Evolutionary conservation across 495 filamentous ascomycete species (phyloP).

Genomic region (Lasiosphaeris hirsuta): DNA sequence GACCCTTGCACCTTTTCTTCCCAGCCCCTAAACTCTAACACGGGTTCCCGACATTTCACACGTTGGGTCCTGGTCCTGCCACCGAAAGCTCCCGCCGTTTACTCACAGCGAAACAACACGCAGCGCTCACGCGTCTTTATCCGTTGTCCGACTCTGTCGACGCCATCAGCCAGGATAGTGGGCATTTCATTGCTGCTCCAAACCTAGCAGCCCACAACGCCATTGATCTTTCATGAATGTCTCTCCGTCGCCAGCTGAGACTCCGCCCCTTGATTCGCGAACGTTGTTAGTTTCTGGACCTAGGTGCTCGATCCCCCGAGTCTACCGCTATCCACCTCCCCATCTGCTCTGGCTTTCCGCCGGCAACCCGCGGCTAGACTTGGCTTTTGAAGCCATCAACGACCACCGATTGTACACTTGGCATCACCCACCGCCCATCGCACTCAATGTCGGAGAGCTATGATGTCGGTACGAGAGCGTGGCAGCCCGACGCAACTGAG

Average conservation of each 20-base stretch:
- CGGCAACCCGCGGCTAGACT: constrained; percentile 18
- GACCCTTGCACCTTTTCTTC: constrained; percentile 20
- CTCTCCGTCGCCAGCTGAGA: constrained; percentile 11
- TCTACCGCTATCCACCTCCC: constrained; percentile 6
- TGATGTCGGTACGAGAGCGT: constrained; percentile 95
- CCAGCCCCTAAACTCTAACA: constrained; percentile 24
- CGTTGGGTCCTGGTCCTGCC: constrained; percentile 7
- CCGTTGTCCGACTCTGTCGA: constrained; percentile 4
- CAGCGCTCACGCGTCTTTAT: constrained; percentile 17
- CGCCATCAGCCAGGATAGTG: constrained; percentile 4
- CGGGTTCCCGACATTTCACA: constrained; percentile 15
- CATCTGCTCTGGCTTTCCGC: constrained; percentile 10
- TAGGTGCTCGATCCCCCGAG: constrained; percentile 9
- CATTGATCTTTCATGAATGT: constrained; percentile 19
- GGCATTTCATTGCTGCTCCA: constrained; percentile 4
- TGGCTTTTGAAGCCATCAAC: constrained; percentile 28
- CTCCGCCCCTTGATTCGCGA: constrained; percentile 17
- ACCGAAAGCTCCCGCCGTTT: constrained; percentile 5
- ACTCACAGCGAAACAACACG: constrained; percentile 14
- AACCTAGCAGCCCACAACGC: background rate
- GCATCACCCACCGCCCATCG: constrained; percentile 16
- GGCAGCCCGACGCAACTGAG: constrained; percentile 93
- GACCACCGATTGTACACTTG: constrained; percentile 10
- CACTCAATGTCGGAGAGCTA: constrained; percentile 86
- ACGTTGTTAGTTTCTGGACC: background rate